Conservation (phyloP, 441 rosid species). For the Isatis lusitanica region DNA sequence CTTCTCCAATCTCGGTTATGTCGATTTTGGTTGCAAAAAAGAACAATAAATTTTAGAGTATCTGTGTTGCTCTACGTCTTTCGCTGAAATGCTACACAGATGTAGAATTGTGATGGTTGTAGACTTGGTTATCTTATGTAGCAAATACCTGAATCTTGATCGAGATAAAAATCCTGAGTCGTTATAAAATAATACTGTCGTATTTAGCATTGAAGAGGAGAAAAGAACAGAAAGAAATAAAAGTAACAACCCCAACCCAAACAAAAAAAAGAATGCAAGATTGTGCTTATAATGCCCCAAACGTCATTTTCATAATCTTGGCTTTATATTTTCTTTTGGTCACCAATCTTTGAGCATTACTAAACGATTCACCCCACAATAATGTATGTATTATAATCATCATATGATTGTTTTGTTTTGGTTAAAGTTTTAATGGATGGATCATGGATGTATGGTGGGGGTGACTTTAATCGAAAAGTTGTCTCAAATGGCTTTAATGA, state of each 20-base stretch:
- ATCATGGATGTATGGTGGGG: neutral
- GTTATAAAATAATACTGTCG: neutral
- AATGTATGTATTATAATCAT: too few relatives aligned
- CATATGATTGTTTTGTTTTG: too few relatives aligned
- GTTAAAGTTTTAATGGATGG: neutral
- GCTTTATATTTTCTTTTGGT: neutral
- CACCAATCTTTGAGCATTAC: too few relatives aligned
- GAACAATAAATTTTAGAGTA: neutral
- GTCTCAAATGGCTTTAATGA: neutral
- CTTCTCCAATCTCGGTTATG: conserved; percentile 10
- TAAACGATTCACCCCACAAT: too few relatives aligned
- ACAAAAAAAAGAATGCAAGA: neutral
- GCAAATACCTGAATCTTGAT: neutral
- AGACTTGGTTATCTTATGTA: neutral
- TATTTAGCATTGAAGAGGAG: neutral
- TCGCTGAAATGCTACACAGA: neutral
- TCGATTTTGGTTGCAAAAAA: conserved; percentile 9
- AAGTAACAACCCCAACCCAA: neutral
- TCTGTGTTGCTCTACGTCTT: neutral
- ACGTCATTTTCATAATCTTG: neutral
- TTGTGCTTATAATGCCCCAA: neutral
- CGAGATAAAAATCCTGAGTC: neutral
- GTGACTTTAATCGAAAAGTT: neutral
- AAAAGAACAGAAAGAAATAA: neutral
- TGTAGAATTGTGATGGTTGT: neutral